Conservation (phyloP, 768 basidiomycete genomes). For the Podaxis sp. region DNA sequence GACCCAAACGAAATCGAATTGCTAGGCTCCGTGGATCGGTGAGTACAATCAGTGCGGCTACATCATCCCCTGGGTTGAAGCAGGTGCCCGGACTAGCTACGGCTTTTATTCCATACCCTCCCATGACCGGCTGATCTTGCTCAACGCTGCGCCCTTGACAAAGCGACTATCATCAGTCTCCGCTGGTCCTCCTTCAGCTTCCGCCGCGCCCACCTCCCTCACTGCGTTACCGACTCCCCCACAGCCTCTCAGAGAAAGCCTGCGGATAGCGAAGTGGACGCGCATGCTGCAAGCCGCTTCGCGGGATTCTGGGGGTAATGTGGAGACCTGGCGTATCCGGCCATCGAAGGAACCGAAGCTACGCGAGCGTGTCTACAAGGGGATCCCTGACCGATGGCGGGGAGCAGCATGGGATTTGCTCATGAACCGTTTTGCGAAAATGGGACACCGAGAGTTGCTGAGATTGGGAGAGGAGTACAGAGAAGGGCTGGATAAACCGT, state of each 20-base stretch:
- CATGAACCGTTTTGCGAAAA: slow-evolving; percentile 52
- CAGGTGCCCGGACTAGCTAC: slow-evolving; percentile 53
- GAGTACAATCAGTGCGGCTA: slow-evolving; percentile 27
- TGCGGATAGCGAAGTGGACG: slow-evolving; percentile 91
- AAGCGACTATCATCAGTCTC: slow-evolving; percentile 53
- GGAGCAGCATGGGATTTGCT: slow-evolving; percentile 88
- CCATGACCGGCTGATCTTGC: slow-evolving; percentile 79
- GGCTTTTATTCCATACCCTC: slow-evolving; percentile 84
- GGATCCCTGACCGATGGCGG: slow-evolving; percentile 96
- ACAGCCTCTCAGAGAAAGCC: slow-evolving; percentile 58
- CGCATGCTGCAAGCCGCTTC: slow-evolving; percentile 75
- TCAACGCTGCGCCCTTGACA: slow-evolving; percentile 59
- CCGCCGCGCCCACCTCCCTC: slow-evolving; percentile 45
- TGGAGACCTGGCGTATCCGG: slow-evolving; percentile 68
- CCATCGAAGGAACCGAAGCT: slow-evolving; percentile 66
- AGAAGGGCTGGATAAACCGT: slow-evolving; percentile 73
- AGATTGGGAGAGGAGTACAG: slow-evolving; percentile 50
- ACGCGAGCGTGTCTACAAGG: slow-evolving; percentile 83
- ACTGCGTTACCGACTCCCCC: slow-evolving; percentile 46
- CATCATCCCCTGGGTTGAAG: slow-evolving; percentile 12
- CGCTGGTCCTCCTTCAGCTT: slow-evolving; percentile 43
- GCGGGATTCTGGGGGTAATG: slow-evolving; percentile 77
- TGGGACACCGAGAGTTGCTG: slow-evolving; percentile 43
- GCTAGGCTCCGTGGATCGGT: slow-evolving; percentile 85
- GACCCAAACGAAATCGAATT: slow-evolving; percentile 71